Conservation (phyloP, 208 protist genomes). For the Crithidia bombi region DNA sequence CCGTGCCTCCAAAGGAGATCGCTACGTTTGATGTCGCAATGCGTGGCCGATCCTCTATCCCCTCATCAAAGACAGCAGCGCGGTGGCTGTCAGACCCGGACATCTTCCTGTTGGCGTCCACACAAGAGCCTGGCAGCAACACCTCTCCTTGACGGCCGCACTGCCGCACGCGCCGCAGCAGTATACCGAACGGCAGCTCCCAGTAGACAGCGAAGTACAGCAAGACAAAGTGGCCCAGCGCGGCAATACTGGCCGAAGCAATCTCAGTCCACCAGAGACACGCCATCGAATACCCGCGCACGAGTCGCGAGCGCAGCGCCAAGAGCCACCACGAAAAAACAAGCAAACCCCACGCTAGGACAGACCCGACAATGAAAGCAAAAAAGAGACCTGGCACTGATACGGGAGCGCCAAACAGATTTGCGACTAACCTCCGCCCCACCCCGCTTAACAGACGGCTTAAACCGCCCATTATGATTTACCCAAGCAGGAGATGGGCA, state of each 20-base stretch:
- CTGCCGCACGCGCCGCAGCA: background rate
- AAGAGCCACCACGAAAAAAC: conserved; percentile 6
- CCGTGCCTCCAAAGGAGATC: background rate
- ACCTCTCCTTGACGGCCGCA: background rate
- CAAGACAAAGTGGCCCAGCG: conserved; percentile 4
- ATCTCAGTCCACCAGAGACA: background rate
- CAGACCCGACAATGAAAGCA: background rate
- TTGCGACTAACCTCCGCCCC: background rate
- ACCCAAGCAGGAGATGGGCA: background rate
- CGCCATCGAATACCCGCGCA: conserved; percentile 6
- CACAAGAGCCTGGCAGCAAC: background rate
- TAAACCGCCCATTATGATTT: background rate
- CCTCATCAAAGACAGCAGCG: background rate
- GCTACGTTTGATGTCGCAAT: background rate
- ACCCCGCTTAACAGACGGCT: background rate
- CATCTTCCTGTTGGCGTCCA: background rate
- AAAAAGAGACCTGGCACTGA: background rate
- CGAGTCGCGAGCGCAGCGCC: conserved; percentile 12
- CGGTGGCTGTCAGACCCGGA: background rate
- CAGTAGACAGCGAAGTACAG: conserved; percentile 8
- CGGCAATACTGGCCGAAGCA: background rate
- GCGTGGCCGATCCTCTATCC: background rate
- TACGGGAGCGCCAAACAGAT: background rate
- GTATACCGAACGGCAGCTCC: background rate
- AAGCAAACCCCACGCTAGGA: background rate